Evolutionary conservation across 1,284 basidiomycete genomes (phyloP), one percentile per base, ranked within the genome.

Genomic region (Ceratobasidium sp.): DNA sequence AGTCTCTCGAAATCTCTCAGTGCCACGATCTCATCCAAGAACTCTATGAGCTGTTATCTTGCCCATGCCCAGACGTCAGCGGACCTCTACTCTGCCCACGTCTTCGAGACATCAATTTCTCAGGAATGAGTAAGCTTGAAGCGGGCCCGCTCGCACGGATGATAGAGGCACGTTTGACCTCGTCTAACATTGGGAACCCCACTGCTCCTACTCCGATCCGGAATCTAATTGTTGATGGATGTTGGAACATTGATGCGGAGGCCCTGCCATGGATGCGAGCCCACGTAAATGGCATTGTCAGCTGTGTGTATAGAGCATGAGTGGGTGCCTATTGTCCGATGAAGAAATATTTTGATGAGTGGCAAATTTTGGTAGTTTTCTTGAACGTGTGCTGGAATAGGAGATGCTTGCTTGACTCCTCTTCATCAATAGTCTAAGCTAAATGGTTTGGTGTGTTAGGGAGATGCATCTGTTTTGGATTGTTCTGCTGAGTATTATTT

Each of bases 241-340:
- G 57, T 47, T 10, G 15, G 10, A n/a, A 31, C 25, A 22, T 60
- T 6, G 42, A 60, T 32, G 22, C 57, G 2, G 57, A 60, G 10
- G 57, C 57, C 10, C 25, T 60, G 34, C 57, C 57, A 1, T 60
- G 57, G 57, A 47, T 60, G 43, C 40, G 57, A 17, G 57, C 57
- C 25, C 45, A 60, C 20, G 57, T 60, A 17, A 60, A 22, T 17
- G 57, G 57, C 17, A 34, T 17, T 8, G 5, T 60, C 27, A 60
- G 57, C 29, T 60, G 57, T 31, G 57, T 60, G 3, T 60, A 60
- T 29, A 60, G 47, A 25, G 32, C 57, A 20, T 13, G 40, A 32
- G 42, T 15, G 5, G 57, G 47, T 20, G 57, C 57, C 7, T n/a
- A n/a, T n/a, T n/a, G n/a, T n/a, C n/a, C n/a, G n/a, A n/a, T n/a